A percentile compares a stretch with the other conserved stretches of the same genome.
These are phyloP conservation scores for Beauveria scarabaeidicola DNA, from an alignment of 2,329 filamentous ascomycete species.

Conservation along the genomic window DNA sequence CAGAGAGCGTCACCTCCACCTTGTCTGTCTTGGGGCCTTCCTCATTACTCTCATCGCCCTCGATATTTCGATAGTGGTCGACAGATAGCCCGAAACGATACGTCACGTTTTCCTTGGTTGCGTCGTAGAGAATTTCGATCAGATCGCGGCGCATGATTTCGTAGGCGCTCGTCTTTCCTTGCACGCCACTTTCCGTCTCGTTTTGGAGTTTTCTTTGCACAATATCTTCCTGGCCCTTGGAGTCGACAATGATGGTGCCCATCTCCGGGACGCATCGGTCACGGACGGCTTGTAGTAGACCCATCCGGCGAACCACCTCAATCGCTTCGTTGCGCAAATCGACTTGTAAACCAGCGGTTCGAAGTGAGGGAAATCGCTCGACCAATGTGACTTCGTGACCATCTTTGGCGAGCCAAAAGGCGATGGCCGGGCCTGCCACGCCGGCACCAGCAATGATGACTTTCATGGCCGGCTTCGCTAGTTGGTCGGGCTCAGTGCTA, in stretches of 20 bases:
- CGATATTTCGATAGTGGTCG: slow-evolving; percentile 20
- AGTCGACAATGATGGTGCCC: slow-evolving; percentile 38
- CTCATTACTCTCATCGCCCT: slow-evolving; percentile 14
- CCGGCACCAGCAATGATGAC: slow-evolving; percentile 8
- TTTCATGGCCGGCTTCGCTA: neutral
- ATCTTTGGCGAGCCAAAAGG: slow-evolving; percentile 8
- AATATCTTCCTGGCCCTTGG: slow-evolving; percentile 19
- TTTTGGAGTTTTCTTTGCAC: slow-evolving; percentile 17
- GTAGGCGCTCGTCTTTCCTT: slow-evolving; percentile 42
- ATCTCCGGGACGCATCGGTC: slow-evolving; percentile 35
- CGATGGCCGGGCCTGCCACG: slow-evolving; percentile 5
- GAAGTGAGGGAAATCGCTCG: slow-evolving; percentile 27
- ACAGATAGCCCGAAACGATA: slow-evolving; percentile 24
- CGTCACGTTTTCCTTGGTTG: slow-evolving; percentile 20
- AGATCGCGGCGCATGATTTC: slow-evolving; percentile 52
- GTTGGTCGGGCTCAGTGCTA: neutral
- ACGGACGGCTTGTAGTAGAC: slow-evolving; percentile 27
- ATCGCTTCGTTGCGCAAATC: slow-evolving; percentile 34
- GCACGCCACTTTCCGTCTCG: slow-evolving; percentile 33
- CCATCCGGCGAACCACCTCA: slow-evolving; percentile 27
- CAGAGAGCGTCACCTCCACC: slow-evolving; percentile 26
- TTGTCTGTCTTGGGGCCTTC: slow-evolving; percentile 20
- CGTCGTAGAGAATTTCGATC: slow-evolving; percentile 39
- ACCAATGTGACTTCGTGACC: slow-evolving; percentile 23
- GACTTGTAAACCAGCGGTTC: slow-evolving; percentile 32